A percentile compares a stretch with the other conserved stretches of the same genome.
phyloP scores from a whole-genome alignment of 2,329 filamentous ascomycete genomes.

The Neodidymelliopsis sp. region DNA sequence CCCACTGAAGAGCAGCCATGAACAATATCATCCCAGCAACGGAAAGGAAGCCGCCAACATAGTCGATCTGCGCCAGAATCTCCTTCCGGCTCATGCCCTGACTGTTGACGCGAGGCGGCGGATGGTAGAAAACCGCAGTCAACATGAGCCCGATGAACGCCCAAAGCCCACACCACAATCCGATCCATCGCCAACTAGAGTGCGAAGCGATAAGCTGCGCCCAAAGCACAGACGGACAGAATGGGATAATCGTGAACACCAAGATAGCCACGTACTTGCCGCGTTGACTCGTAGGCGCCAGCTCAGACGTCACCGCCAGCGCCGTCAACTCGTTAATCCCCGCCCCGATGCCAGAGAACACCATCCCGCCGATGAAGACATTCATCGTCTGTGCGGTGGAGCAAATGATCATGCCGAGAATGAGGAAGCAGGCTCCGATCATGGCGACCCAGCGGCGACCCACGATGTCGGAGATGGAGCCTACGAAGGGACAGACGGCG shows the following conservation, averaged over 20 bases:
- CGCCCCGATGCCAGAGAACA: constrained; percentile 68
- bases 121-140: constrained; percentile 56
- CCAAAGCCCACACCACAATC: constrained; percentile 61
- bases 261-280: constrained; percentile 68
- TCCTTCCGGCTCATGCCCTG: constrained; percentile 36
- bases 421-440: constrained; percentile 41
- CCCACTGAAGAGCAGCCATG: constrained; percentile 56
- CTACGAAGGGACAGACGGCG: constrained; percentile 68
- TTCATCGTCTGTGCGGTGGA: constrained; percentile 39
- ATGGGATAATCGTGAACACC: constrained; percentile 68
- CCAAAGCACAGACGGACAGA: constrained; percentile 68
- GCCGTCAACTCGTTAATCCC: constrained; percentile 74
- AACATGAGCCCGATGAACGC: constrained; percentile 60
- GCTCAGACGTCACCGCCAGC: constrained; percentile 70
- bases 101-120: constrained; percentile 49
- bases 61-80: constrained; percentile 36
- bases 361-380: constrained; percentile 40
- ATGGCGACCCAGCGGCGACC: constrained; percentile 43
- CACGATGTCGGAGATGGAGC: constrained; percentile 48
- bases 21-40: constrained; percentile 37
- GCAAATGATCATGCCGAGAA: constrained; percentile 43
- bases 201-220: constrained; percentile 62
- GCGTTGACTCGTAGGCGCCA: constrained; percentile 70
- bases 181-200: constrained; percentile 62
- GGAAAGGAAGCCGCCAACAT: constrained; percentile 36